Evolutionary conservation across 2,329 filamentous ascomycete genomes (phyloP).

Genomic region (Orbilia quercus): DNA sequence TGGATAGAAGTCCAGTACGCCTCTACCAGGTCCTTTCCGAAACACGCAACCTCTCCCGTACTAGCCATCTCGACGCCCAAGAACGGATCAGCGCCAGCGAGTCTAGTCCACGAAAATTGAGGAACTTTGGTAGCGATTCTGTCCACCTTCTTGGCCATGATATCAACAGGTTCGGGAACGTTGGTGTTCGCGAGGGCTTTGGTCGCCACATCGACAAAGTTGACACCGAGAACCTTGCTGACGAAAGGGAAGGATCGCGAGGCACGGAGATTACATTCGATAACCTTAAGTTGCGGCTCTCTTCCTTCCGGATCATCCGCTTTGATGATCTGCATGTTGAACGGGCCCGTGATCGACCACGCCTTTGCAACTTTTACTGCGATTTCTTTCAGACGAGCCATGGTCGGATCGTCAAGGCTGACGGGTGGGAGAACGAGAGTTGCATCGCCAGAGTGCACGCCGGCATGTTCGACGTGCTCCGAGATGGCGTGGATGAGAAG

Average conservation of each 20-base stretch:
- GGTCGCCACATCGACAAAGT: conserved; percentile 96
- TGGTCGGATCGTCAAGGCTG: conserved; percentile 78
- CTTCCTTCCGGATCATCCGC: conserved; percentile 79
- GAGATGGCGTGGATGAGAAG: conserved; percentile 91
- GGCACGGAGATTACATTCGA: conserved; percentile 96
- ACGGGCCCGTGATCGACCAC: conserved; percentile 96
- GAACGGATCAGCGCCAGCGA: conserved; percentile 96
- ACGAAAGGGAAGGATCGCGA: conserved; percentile 98
- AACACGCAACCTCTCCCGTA: conserved; percentile 98
- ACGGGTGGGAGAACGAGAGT: conserved; percentile 90
- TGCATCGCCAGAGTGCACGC: conserved; percentile 97
- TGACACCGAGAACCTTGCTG: conserved; percentile 93
- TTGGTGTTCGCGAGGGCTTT: conserved; percentile 87
- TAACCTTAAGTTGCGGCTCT: conserved; percentile 86
- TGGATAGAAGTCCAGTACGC: conserved; percentile 98
- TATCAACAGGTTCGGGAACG: conserved; percentile 84
- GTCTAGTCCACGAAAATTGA: conserved; percentile 98
- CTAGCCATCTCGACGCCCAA: conserved; percentile 97
- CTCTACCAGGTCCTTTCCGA: conserved; percentile 93
- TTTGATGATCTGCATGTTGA: conserved; percentile 99
- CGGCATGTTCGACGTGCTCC: conserved; percentile 96
- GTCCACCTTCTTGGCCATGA: conserved; percentile 88
- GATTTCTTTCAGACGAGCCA: conserved; percentile 92
- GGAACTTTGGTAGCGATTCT: conserved; percentile 98
- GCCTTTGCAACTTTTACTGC: conserved; percentile 95